phyloP scores from a whole-genome alignment of 2,329 filamentous ascomycete genomes.

The Penicillium sumatraense region DNA sequence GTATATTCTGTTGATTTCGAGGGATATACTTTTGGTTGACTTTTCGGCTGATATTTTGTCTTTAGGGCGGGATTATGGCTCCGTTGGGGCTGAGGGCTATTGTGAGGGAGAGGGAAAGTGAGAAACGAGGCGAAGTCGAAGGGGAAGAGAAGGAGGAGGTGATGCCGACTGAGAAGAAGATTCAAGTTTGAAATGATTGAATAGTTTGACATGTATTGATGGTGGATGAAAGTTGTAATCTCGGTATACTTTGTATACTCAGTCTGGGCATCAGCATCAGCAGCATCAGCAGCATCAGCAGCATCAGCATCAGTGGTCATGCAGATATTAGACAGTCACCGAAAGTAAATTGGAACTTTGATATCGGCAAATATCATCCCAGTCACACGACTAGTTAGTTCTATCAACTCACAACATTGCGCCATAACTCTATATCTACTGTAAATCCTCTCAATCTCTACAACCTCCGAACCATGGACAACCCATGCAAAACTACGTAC shows the following conservation, averaged over 20 bases:
- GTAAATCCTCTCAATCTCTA: not conserved
- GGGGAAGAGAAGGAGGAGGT: not conserved
- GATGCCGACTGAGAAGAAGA: not conserved
- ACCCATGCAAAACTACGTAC: not conserved
- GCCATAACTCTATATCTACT: constrained; percentile 1
- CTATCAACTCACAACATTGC: not conserved
- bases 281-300: too few species aligned
- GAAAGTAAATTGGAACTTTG: not conserved
- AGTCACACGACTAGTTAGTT: not conserved
- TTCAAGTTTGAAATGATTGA: not conserved
- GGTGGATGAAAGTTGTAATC: not conserved
- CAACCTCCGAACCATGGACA: not conserved
- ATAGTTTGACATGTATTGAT: not conserved
- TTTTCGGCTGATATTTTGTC: constrained; percentile 10
- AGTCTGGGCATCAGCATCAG: too few species aligned
- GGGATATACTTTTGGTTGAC: not conserved
- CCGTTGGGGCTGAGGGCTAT: constrained; percentile 26
- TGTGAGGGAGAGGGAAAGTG: constrained; percentile 4
- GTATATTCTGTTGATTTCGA: not conserved
- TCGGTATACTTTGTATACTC: not conserved
- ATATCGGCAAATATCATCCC: not conserved
- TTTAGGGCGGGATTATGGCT: constrained; percentile 30
- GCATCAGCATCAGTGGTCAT: too few species aligned
- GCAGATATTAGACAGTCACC: not conserved
- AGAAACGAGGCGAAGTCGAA: not conserved